Base-by-base conservation (phyloP, 495 filamentous ascomycete genomes). In the Penicillium nucicola region DNA sequence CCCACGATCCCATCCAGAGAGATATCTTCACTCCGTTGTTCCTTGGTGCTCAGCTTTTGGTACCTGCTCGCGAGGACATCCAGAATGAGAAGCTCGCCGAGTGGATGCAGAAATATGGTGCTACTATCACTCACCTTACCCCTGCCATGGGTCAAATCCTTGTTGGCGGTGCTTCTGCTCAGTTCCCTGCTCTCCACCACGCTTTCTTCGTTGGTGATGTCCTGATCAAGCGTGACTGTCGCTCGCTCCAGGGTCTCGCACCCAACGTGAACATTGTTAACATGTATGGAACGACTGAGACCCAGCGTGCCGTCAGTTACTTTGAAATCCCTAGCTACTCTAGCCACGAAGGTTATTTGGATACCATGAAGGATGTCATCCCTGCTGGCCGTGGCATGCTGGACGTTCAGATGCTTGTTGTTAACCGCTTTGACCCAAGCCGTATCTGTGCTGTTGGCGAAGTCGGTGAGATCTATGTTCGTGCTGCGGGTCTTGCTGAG, bases 1-100 rank as follows among this genome's bases (percentile, higher is more conserved):
- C 89, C 1, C 92, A 96, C 58, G 92, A 97, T 62, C 90, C 91
- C 0, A 90, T 95, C 39, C 91, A 96, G 61, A 68, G 89, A 59
- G 92, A 97, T 67, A 92, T 97, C 19, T 96, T 97, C 69, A 97
- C 89, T 0, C 92, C 93, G 0, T 76, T 97, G 8, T 97, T 93
- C 74, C 72, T 95, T 14, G 90, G 89, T 18, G 90, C 89, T 0
- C 81, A 88, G 60, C 67, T 97, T 0, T 67, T 97, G 14, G 85
- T 96, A 1, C 92, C 92, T 1, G 81, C 86, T 4, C 81, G 81
- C 17, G 92, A 95, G 47, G 84, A 91, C 58, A 98, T 98, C 33
- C 81, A 86, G 42, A 87, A 96, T 60, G 92, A 96, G 68, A 84
- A 79, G 51, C 77, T 98, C 15, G 91, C 90, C 2, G 88, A 95